Evolutionary conservation across 768 basidiomycete genomes (phyloP).

Genomic region (Hemileccinum rubropunctum): DNA sequence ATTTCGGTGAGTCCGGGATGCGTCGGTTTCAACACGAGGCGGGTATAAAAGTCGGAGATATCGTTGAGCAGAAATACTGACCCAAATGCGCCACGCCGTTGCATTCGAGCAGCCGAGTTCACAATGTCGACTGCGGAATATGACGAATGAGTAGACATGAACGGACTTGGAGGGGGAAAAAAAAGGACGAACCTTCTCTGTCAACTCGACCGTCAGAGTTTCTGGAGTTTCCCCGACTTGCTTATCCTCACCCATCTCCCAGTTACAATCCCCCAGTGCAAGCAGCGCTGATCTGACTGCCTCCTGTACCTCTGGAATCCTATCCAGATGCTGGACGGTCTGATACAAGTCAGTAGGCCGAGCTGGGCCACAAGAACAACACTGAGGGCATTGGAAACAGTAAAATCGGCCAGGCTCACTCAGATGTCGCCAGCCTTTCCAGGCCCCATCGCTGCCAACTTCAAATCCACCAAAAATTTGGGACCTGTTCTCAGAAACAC

Average conservation of each 20-base stretch:
- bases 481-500: slow-evolving; percentile 81
- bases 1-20: slow-evolving; percentile 46
- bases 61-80: slow-evolving; percentile 83
- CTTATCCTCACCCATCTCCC: slow-evolving; percentile 88
- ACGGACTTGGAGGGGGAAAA: not conserved
- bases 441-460: slow-evolving; percentile 49
- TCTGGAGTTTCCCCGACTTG: slow-evolving; percentile 52
- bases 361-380: not conserved
- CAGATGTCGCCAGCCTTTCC: slow-evolving; percentile 58
- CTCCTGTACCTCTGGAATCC: slow-evolving; percentile 64
- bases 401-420: slow-evolving; percentile 63
- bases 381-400: slow-evolving; percentile 39
- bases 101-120: slow-evolving; percentile 55
- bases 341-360: slow-evolving; percentile 26
- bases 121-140: slow-evolving; percentile 57
- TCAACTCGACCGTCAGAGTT: slow-evolving; percentile 41
- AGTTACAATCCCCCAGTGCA: slow-evolving; percentile 82
- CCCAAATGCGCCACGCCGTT: slow-evolving; percentile 61
- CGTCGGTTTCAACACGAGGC: slow-evolving; percentile 52
- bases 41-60: slow-evolving; percentile 62
- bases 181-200: slow-evolving; percentile 49
- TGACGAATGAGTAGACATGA: not conserved
- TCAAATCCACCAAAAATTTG: slow-evolving; percentile 78
- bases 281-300: slow-evolving; percentile 65
- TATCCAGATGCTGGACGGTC: slow-evolving; percentile 67